Percentiles rank a stretch among this genome's conserved stretches.
Evolutionary conservation across 2,329 filamentous ascomycete genomes (phyloP).

Genomic region (Talaromyces funiculosus): DNA sequence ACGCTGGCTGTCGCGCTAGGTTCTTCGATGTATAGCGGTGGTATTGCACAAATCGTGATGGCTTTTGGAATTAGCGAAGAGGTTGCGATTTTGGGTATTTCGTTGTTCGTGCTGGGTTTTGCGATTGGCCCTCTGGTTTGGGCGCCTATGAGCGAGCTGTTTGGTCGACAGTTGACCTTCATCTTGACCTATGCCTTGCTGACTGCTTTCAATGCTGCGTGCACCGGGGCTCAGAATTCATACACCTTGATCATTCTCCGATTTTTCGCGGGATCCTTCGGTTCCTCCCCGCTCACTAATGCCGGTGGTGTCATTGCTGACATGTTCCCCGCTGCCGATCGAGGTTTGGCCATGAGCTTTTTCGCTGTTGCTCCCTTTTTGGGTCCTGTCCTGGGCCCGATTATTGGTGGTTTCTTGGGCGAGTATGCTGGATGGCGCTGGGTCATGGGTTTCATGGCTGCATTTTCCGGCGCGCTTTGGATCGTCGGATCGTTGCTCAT

Average conservation of each 20-base stretch:
- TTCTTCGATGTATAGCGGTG: conserved; percentile 40
- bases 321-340: conserved; percentile 50
- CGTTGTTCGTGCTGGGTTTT: conserved; percentile 44
- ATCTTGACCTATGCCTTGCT: conserved; percentile 37
- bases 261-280: conserved; percentile 61
- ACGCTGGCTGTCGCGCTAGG: conserved; percentile 40
- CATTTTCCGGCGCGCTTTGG: conserved; percentile 59
- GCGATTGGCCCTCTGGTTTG: conserved; percentile 44
- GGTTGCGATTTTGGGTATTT: conserved; percentile 39
- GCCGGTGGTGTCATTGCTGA: conserved; percentile 59
- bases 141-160: conserved; percentile 37
- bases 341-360: conserved; percentile 55
- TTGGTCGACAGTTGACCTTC: conserved; percentile 33
- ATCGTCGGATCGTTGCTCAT: conserved; percentile 26
- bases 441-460: conserved; percentile 59
- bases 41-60: conserved; percentile 29
- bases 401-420: conserved; percentile 62
- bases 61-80: conserved; percentile 34
- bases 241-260: conserved; percentile 59
- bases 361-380: conserved; percentile 65
- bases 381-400: conserved; percentile 60
- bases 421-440: conserved; percentile 62
- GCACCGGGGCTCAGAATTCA: conserved; percentile 54
- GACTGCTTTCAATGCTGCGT: conserved; percentile 57
- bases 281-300: conserved; percentile 58